Conservation (phyloP, 305 asterid species). For the Caryopteris hybrid region DNA sequence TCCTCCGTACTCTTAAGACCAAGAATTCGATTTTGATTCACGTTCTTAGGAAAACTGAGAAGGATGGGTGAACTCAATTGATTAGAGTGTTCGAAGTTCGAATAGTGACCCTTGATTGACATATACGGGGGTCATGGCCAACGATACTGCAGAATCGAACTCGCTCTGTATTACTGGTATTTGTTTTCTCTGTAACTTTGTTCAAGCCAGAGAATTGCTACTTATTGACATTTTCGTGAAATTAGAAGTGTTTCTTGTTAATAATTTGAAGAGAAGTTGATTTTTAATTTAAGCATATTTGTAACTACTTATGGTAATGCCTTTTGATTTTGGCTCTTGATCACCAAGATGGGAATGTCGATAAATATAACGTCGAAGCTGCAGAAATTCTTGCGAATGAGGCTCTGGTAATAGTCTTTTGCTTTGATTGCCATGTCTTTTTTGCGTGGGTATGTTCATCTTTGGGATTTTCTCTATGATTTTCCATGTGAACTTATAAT, state of each 20-base stretch:
- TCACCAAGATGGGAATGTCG: constrained; percentile 33
- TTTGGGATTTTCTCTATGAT: not conserved
- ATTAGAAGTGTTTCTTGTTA: constrained; percentile 5
- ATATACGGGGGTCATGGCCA: constrained; percentile 17
- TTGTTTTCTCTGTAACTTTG: not conserved
- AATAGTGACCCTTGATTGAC: not conserved
- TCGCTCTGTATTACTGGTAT: constrained; percentile 23
- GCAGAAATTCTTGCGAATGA: constrained; percentile 80
- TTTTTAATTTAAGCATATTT: not conserved
- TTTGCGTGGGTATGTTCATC: not conserved
- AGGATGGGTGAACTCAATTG: not conserved
- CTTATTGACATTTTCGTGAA: not conserved
- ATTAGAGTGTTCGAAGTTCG: constrained; percentile 10
- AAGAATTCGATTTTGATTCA: not conserved
- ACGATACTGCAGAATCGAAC: constrained; percentile 20
- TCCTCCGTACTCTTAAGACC: not conserved
- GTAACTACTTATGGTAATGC: not conserved
- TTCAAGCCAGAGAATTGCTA: not conserved
- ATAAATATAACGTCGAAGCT: constrained; percentile 58
- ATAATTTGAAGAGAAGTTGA: not conserved
- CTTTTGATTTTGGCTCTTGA: not conserved
- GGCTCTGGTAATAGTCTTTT: constrained; percentile 58
- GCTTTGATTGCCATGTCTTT: not conserved
- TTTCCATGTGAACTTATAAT: not conserved
- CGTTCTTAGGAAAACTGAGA: not conserved